Evolutionary conservation across 768 basidiomycete genomes (phyloP), one percentile per base, ranked within the genome.

Genomic region (Epithele typhae): DNA sequence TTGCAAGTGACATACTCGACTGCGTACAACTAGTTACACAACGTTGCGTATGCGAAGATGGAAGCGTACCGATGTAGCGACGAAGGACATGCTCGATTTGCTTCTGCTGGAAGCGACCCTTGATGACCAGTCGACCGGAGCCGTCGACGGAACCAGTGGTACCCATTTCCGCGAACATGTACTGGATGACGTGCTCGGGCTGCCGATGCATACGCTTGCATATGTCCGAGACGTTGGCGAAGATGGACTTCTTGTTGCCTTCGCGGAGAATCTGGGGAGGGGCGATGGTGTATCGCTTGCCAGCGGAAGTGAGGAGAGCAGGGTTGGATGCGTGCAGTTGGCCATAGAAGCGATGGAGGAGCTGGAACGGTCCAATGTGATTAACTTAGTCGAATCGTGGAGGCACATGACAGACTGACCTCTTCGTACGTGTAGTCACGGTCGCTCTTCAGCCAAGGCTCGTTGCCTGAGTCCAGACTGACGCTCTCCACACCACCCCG

Each of bases 1-100:
- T 96, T 95, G 81, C 96, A 99, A 32, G 94, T 94, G 51, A 97
- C 95, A 68, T 97, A 98, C 72, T 97, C 94, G 51, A 95, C 94
- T 95, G 55, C 11, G 30, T 50, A 35, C 32, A 18, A 27, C 18
- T 35, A 25, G 25, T 25, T 41, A 17, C 34, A 19, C 35, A 35
- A 34, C 9, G 14, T 17, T 9, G 36, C 30, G 17, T 42, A 9
- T 23, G 15, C 0, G 42, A 7, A 38, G 23, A 30, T 30, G 18
- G 25, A n/a, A 22, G 73, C 84, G 56, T 65, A 94, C 93, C 90
- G 59, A 98, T 97, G 66, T 99, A 99, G 47, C 92, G 81, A 62
- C 96, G 79, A 56, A 99, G 68, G 10, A 99, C 92, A 64, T 95
- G 95, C 71, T 99, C 95, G 54, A 98, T 85, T 62, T 96, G 94